Percentiles rank a stretch among this genome's conserved stretches.
Evolutionary conservation across 805 yeast species (phyloP).

Genomic region (Schizosaccharomyces lindneri): DNA sequence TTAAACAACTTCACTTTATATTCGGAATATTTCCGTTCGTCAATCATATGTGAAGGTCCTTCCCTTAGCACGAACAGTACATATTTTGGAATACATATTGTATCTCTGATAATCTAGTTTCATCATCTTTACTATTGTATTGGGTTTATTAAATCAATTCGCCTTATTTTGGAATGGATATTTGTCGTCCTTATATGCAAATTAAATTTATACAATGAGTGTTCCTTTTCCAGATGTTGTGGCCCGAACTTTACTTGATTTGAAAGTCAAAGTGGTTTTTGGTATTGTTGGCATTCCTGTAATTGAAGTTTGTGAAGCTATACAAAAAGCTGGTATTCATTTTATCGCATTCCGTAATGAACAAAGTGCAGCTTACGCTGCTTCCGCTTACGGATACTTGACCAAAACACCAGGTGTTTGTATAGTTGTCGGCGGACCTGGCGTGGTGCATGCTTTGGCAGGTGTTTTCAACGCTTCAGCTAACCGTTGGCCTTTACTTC

Average conservation of each 20-base stretch:
- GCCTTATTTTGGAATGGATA: too few species aligned
- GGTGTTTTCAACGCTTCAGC: conserved; percentile 30
- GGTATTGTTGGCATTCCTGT: conserved; percentile 60
- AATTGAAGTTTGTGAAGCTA: conserved; percentile 23
- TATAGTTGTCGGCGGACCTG: conserved; percentile 56
- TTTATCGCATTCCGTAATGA: conserved; percentile 45
- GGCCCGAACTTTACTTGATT: conserved; percentile 21
- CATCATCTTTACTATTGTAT: too few species aligned
- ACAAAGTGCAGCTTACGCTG: conserved; percentile 55
- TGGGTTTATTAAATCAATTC: too few species aligned
- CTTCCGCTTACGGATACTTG: conserved; percentile 42
- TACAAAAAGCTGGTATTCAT: conserved; percentile 18
- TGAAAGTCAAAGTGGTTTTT: conserved; percentile 33
- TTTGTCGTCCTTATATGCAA: not conserved
- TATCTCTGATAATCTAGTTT: too few species aligned
- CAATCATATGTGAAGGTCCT: too few species aligned
- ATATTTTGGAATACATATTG: too few species aligned
- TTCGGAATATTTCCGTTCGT: too few species aligned
- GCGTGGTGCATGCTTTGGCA: conserved; percentile 39
- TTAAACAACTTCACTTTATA: too few species aligned
- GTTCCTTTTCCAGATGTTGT: conserved; percentile 17
- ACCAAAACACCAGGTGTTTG: conserved; percentile 42
- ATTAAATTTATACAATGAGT: conserved; percentile 12
- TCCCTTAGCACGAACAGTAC: too few species aligned
- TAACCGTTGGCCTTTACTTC: conserved; percentile 41